These are phyloP conservation scores for Pyrenopolyporus hunteri DNA, from an alignment of 495 filamentous ascomycete species.

Conservation along the genomic window DNA sequence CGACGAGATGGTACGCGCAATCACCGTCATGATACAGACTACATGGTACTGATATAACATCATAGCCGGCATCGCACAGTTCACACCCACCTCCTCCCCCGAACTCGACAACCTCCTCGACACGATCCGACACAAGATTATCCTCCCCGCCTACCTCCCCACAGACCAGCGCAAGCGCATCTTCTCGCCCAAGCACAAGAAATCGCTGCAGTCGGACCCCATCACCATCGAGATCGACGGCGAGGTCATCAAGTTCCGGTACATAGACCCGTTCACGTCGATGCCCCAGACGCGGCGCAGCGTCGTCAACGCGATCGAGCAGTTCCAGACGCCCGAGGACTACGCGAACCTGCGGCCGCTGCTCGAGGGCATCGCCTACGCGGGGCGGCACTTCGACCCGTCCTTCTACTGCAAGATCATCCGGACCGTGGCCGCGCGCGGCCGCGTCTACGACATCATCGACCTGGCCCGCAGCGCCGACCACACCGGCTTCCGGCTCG, in stretches of 20 bases:
- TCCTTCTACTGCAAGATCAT: slow-evolving; percentile 49
- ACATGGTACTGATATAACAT: not conserved
- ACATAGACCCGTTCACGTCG: slow-evolving; percentile 47
- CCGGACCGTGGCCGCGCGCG: slow-evolving; percentile 47
- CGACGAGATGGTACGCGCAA: slow-evolving; percentile 31
- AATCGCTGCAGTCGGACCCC: slow-evolving; percentile 62
- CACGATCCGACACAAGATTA: slow-evolving; percentile 65
- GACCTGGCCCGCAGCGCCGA: slow-evolving; percentile 56
- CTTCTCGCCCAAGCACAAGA: slow-evolving; percentile 56
- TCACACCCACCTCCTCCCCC: slow-evolving; percentile 42
- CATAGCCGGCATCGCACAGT: slow-evolving; percentile 37
- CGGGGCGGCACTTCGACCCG: slow-evolving; percentile 44
- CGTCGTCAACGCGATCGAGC: slow-evolving; percentile 48
- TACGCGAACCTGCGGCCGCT: slow-evolving; percentile 65
- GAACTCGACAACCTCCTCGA: slow-evolving; percentile 51
- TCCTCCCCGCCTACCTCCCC: slow-evolving; percentile 68
- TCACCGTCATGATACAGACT: not conserved
- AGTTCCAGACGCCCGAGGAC: slow-evolving; percentile 64
- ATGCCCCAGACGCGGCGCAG: slow-evolving; percentile 43
- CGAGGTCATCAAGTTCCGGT: slow-evolving; percentile 61
- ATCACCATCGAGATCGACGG: slow-evolving; percentile 65
- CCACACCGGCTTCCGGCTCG: slow-evolving; percentile 59
- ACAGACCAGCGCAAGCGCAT: slow-evolving; percentile 60
- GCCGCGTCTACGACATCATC: slow-evolving; percentile 56
- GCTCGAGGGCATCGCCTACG: slow-evolving; percentile 60